Evolutionary conservation across 2,329 filamentous ascomycete species (phyloP).

Genomic region (Paecilomyces fulvus): DNA sequence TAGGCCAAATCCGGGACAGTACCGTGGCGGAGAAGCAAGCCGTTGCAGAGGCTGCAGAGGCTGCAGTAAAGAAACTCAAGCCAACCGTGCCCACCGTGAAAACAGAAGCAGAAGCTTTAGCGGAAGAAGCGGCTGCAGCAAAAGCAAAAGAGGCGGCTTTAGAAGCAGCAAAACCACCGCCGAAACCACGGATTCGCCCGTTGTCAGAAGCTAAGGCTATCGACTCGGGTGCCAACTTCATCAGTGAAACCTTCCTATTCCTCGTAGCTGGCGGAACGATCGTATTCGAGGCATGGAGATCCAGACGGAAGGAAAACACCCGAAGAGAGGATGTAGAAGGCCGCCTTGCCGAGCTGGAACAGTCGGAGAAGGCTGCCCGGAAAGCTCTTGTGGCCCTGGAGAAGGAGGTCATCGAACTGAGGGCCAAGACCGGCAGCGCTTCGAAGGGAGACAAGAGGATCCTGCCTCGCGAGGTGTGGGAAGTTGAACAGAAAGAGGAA

Average conservation of each 20-base stretch:
- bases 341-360: slow-evolving; percentile 49
- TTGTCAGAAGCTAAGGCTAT: slow-evolving; percentile 61
- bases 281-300: slow-evolving; percentile 54
- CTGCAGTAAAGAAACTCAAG: slow-evolving; percentile 46
- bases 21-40: slow-evolving; percentile 41
- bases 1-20: slow-evolving; percentile 56
- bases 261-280: slow-evolving; percentile 55
- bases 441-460: slow-evolving; percentile 24
- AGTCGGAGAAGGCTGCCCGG: slow-evolving; percentile 35
- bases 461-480: slow-evolving; percentile 33
- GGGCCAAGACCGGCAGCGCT: slow-evolving; percentile 27
- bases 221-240: slow-evolving; percentile 61
- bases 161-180: slow-evolving; percentile 40
- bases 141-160: slow-evolving; percentile 34
- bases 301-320: slow-evolving; percentile 52
- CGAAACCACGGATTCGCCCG: slow-evolving; percentile 51
- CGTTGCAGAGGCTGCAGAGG: slow-evolving; percentile 44
- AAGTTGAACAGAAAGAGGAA: slow-evolving; percentile 22
- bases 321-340: slow-evolving; percentile 54
- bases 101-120: slow-evolving; percentile 51
- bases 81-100: slow-evolving; percentile 51
- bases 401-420: slow-evolving; percentile 36
- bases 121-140: slow-evolving; percentile 43
- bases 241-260: slow-evolving; percentile 60
- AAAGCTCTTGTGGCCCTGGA: slow-evolving; percentile 37